These are phyloP conservation scores for Cordyceps militaris DNA, from an alignment of 2,329 filamentous ascomycete species.

Conservation along the genomic window DNA sequence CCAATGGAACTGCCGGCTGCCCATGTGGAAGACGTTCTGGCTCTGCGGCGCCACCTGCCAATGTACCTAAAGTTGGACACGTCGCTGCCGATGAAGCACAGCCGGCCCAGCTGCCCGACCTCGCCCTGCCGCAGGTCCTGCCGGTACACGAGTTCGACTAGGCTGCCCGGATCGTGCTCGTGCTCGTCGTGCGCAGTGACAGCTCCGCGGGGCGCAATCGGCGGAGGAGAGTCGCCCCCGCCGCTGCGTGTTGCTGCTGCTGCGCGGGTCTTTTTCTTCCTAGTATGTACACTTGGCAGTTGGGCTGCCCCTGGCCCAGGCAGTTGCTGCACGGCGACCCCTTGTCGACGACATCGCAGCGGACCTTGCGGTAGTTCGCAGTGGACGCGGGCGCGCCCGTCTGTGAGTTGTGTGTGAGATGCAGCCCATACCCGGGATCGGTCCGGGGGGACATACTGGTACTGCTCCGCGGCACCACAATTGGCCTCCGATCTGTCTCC, in stretches of 20 bases:
- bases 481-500: neutral
- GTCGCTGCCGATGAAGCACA: conserved; percentile 49
- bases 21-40: conserved; percentile 27
- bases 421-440: neutral
- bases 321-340: conserved; percentile 44
- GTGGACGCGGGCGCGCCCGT: conserved; percentile 36
- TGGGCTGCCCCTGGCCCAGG: conserved; percentile 30
- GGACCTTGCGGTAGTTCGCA: conserved; percentile 45
- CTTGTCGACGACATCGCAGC: conserved; percentile 40
- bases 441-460: neutral
- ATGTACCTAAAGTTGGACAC: conserved; percentile 50
- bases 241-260: no score
- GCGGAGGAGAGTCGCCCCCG: no score
- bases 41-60: conserved; percentile 32
- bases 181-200: conserved; percentile 20
- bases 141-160: conserved; percentile 44
- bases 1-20: conserved; percentile 27
- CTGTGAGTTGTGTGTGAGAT: conserved; percentile 15
- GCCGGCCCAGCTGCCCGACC: conserved; percentile 40
- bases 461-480: neutral
- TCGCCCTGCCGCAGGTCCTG: conserved; percentile 37
- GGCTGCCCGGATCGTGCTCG: conserved; percentile 37
- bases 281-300: conserved; percentile 42
- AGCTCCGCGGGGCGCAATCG: neutral
- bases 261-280: conserved; percentile 36